Conservation (phyloP, 2,329 filamentous ascomycete species). For the Colletotrichum liriopes region DNA sequence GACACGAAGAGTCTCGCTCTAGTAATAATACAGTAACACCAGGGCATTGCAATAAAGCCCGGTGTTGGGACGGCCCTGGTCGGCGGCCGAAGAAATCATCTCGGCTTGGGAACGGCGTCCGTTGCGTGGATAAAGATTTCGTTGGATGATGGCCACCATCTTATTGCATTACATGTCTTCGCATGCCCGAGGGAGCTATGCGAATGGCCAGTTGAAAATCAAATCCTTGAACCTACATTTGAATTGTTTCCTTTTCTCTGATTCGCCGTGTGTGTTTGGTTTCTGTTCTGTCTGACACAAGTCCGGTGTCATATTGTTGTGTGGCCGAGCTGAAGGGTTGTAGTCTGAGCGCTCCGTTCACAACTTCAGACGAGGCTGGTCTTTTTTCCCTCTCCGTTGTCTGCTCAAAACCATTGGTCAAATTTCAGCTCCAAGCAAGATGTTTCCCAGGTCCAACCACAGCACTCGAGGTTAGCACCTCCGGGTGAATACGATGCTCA, state of each 20-base stretch:
- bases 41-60: conserved; percentile 4
- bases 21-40: neutral
- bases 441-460: too few relatives aligned
- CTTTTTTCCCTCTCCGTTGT: neutral
- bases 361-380: conserved; percentile 19
- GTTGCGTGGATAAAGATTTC: neutral
- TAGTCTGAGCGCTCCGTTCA: neutral
- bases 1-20: neutral
- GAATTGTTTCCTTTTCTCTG: conserved; percentile 7
- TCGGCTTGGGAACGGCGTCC: conserved; percentile 14
- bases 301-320: conserved; percentile 22
- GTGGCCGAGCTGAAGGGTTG: conserved; percentile 20
- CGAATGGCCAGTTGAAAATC: conserved; percentile 18
- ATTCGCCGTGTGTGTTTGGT: conserved; percentile 18
- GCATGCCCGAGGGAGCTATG: conserved; percentile 4
- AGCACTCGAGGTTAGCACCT: neutral
- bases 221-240: conserved; percentile 23
- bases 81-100: conserved; percentile 6
- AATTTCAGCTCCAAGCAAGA: neutral
- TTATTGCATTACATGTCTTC: neutral
- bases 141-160: conserved; percentile 4
- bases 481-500: neutral
- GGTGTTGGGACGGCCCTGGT: conserved; percentile 12
- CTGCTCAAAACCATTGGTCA: neutral
- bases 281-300: conserved; percentile 32